Evolutionary conservation across 192 early-diverging fungal species (phyloP).

Genomic region (Backusella sp.): DNA sequence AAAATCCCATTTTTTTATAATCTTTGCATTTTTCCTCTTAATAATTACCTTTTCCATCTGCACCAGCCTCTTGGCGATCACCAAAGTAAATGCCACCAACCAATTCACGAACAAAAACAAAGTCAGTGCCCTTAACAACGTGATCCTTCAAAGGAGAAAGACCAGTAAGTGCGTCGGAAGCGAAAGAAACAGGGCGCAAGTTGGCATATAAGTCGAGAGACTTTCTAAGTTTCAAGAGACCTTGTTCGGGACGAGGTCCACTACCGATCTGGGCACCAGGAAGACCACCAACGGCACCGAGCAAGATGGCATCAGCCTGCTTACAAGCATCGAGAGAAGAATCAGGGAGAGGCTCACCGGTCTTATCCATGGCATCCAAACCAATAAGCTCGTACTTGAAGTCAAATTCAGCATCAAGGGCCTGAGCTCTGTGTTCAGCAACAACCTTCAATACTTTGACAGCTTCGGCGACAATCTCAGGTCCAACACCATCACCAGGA

Average conservation of each 20-base stretch:
- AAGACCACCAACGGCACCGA: slow-evolving; percentile 97
- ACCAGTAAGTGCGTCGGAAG: slow-evolving; percentile 75
- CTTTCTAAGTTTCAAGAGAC: slow-evolving; percentile 90
- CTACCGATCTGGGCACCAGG: slow-evolving; percentile 61
- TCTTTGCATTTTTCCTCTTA: background rate
- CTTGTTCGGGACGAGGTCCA: slow-evolving; percentile 93
- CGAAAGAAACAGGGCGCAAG: slow-evolving; percentile 93
- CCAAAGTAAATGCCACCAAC: slow-evolving; percentile 99
- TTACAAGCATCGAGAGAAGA: slow-evolving; percentile 79
- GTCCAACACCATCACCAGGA: slow-evolving; percentile 95
- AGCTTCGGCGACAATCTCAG: slow-evolving; percentile 92
- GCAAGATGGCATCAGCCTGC: slow-evolving; percentile 84
- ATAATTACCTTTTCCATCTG: slow-evolving; percentile 67
- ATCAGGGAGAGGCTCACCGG: slow-evolving; percentile 75
- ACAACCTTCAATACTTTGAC: slow-evolving; percentile 86
- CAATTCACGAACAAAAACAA: slow-evolving; percentile 92
- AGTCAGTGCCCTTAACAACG: slow-evolving; percentile 87
- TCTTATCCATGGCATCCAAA: slow-evolving; percentile 87
- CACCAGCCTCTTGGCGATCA: slow-evolving; percentile 81
- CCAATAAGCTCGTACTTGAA: slow-evolving; percentile 87
- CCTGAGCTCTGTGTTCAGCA: slow-evolving; percentile 56
- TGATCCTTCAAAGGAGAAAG: slow-evolving; percentile 91
- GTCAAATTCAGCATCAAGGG: slow-evolving; percentile 58
- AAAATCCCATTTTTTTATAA: background rate
- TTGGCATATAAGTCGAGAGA: slow-evolving; percentile 94